Base-by-base conservation (phyloP, 1,284 basidiomycete genomes). In the Sutorius eximius region DNA sequence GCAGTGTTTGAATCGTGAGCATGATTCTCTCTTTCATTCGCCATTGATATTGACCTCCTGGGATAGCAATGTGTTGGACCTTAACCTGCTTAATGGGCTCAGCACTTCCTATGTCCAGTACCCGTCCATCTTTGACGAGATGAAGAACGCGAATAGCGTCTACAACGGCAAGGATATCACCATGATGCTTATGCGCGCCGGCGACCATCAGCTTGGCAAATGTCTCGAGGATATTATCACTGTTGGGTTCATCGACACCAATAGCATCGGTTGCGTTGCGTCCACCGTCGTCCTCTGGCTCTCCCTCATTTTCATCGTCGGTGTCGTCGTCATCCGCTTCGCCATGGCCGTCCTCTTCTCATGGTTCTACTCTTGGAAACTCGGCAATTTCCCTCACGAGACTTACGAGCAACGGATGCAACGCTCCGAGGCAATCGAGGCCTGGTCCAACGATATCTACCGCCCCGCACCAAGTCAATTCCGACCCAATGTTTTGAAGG, bases 371-470 rank as follows among this genome's bases (percentile, higher is more conserved):
- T 93, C 91, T 22, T 95, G 91, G 89, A 86, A 86, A 66, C 80
- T 99, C 41, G 96, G 96, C 50, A 91, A 93, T 64, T 99, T 98
- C 79, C 88, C 89, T 62, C 84, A 86, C 51, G 97, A 99, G 76
- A 93, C 93, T 34, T 95, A 96, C 71, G 89, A 93, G 68, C 86
- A 98, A 69, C 85, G 95, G n/a, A 95, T 94, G 87, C 85, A 87
- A 61, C 87, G 96, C 30, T 87, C 90, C 13, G 83, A 82, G 40
- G 93, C 95, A 71, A 97, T 99, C 65, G 97, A 99, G 73, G 86
- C 89, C 66, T 99, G 96, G 96, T 88, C 94, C 30, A 89, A 91
- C 64, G 93, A 98, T 70, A 99, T 99, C 64, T 97, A 98, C 74
- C 85, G 90, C 33, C 88, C 96, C 12, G 97, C 96, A 3, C 97